Percentiles rank a stretch among this genome's conserved stretches.
Conservation (phyloP, 306 rosid genomes). For the Cicer yamashitae region DNA sequence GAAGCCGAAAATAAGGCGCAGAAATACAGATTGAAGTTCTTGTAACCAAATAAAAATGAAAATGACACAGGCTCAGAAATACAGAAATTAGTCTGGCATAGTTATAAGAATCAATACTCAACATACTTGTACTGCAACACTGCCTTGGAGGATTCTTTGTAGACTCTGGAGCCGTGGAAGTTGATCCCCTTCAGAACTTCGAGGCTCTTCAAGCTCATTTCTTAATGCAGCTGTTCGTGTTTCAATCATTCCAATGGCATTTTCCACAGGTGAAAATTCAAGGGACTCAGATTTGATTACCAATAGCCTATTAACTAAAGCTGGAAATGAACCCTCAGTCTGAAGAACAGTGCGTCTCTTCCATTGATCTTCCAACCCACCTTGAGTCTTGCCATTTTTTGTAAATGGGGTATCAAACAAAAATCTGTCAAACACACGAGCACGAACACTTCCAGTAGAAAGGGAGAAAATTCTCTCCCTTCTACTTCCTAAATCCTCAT, state of each 20-base stretch:
- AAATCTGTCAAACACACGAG: conserved; percentile 94
- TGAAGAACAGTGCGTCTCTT: conserved; percentile 94
- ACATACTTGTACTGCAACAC: conserved; percentile 96
- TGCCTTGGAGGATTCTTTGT: conserved; percentile 99
- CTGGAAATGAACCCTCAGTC: conserved; percentile 98
- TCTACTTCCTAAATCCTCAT: conserved; percentile 96
- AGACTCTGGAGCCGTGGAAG: conserved; percentile 96
- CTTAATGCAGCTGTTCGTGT: conserved; percentile 95
- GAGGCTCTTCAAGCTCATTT: conserved; percentile 99
- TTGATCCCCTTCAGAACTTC: conserved; percentile 98
- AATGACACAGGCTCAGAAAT: neutral
- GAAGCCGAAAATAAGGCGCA: neutral
- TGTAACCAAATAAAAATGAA: neutral
- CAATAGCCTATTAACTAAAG: conserved; percentile 88
- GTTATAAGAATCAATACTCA: conserved; percentile 17
- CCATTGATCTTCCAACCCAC: conserved; percentile 99
- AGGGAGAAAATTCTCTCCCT: conserved; percentile 92
- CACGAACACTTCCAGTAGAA: conserved; percentile 93
- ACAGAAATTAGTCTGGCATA: neutral
- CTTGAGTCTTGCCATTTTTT: conserved; percentile 95
- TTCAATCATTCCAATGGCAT: conserved; percentile 99
- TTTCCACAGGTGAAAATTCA: conserved; percentile 96
- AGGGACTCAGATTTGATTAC: conserved; percentile 91
- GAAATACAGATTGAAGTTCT: conserved; percentile 2
- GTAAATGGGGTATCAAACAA: conserved; percentile 98